Percentiles rank a stretch among this genome's conserved stretches.
Conservation (phyloP, 2,329 filamentous ascomycete genomes). For the Penicillium brasilianum region DNA sequence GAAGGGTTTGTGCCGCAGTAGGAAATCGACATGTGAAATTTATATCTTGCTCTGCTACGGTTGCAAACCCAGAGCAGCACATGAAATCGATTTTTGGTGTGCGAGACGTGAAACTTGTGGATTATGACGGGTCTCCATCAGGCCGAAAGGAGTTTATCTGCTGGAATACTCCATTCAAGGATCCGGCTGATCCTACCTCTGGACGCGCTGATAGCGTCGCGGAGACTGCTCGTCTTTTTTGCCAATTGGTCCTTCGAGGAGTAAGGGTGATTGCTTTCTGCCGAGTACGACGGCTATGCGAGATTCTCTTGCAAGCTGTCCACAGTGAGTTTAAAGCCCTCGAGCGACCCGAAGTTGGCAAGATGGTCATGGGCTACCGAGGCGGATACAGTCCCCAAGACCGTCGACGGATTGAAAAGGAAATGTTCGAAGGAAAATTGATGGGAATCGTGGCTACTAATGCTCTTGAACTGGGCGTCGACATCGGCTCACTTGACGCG, state of each 20-base stretch:
- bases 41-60: conserved; percentile 94
- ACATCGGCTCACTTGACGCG: conserved; percentile 92
- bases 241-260: conserved; percentile 83
- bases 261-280: conserved; percentile 94
- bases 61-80: conserved; percentile 88
- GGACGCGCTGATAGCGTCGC: conserved; percentile 81
- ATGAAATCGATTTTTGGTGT: conserved; percentile 95
- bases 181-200: conserved; percentile 82
- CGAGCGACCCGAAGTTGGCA: conserved; percentile 74
- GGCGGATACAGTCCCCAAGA: conserved; percentile 95
- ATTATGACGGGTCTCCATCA: conserved; percentile 91
- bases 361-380: conserved; percentile 90
- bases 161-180: conserved; percentile 96
- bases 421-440: conserved; percentile 96
- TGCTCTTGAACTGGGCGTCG: conserved; percentile 89
- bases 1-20: conserved; percentile 85
- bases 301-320: conserved; percentile 79
- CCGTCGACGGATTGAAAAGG: conserved; percentile 81
- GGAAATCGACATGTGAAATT: conserved; percentile 87
- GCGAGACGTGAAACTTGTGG: conserved; percentile 77
- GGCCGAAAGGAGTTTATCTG: conserved; percentile 94
- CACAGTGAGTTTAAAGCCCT: conserved; percentile 75
- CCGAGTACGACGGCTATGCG: conserved; percentile 83
- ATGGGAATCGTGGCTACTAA: conserved; percentile 93
- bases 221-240: conserved; percentile 90